Evolutionary conservation across 106 monocot species (phyloP).

Genomic region (Allium sativum): DNA sequence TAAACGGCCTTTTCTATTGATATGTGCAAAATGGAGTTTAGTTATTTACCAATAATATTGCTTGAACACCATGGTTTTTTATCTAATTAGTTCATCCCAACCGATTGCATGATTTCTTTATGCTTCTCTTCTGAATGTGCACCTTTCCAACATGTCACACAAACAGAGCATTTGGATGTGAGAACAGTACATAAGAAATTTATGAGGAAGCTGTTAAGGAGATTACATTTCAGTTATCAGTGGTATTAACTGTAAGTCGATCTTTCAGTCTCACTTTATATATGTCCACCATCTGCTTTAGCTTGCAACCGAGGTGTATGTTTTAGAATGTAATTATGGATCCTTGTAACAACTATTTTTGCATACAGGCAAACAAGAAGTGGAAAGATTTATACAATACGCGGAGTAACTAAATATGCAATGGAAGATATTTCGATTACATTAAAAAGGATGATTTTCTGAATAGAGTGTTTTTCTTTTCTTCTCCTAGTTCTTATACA

Average conservation of each 20-base stretch:
- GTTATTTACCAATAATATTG: no score
- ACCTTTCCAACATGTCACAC: background rate
- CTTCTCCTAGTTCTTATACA: background rate
- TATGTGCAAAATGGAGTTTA: no score
- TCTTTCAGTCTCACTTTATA: background rate
- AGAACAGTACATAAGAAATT: conserved; percentile 54
- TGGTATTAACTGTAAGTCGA: conserved; percentile 79
- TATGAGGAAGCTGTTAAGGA: conserved; percentile 87
- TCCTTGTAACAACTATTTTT: conserved; percentile 76
- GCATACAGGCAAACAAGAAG: conserved; percentile 99
- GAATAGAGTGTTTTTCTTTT: background rate
- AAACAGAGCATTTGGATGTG: conserved; percentile 77
- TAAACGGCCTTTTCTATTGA: no score
- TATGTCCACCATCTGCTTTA: no score
- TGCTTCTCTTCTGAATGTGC: no score
- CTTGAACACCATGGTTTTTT: no score
- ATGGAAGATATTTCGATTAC: conserved; percentile 86
- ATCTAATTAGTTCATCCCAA: no score
- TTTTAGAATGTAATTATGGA: background rate
- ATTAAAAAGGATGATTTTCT: conserved; percentile 49
- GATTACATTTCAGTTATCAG: conserved; percentile 85
- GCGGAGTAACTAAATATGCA: conserved; percentile 80
- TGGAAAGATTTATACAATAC: conserved; percentile 99
- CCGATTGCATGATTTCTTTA: no score
- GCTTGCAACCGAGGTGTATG: no score